These are phyloP conservation scores for Leccinum pellstonianum DNA, from an alignment of 768 basidiomycete species.

Conservation along the genomic window DNA sequence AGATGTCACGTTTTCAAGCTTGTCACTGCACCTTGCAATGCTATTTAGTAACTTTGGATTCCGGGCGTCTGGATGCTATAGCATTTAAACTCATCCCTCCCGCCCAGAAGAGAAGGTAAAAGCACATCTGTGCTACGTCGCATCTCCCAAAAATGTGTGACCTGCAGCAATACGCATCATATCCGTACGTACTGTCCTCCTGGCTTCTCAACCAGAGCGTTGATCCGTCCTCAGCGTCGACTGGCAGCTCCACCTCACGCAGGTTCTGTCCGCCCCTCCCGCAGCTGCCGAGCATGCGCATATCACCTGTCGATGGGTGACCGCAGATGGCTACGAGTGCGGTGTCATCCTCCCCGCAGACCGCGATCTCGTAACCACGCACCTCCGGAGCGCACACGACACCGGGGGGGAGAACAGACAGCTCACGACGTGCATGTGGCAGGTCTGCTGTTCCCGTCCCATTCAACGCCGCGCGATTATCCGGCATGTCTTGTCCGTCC, in stretches of 20 bases:
- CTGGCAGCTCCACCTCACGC: not conserved
- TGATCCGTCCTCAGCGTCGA: not conserved
- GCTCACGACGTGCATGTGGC: not conserved
- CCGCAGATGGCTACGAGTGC: not conserved
- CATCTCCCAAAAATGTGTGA: not conserved
- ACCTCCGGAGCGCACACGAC: conserved; percentile 2
- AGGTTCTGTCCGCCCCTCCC: not conserved
- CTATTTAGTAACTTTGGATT: not conserved
- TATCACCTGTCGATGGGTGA: not conserved
- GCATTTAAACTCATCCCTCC: not conserved
- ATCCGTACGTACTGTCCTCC: not conserved
- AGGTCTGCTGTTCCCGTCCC: not conserved
- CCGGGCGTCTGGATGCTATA: not conserved
- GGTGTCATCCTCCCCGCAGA: not conserved
- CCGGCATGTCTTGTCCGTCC: conserved; percentile 2
- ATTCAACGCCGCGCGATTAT: conserved; percentile 1
- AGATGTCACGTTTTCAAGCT: not conserved
- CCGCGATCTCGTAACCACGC: not conserved
- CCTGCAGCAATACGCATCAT: not conserved
- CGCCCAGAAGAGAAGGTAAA: too few species aligned
- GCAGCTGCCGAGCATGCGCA: not conserved
- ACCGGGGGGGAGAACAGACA: not conserved
- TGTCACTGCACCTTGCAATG: not conserved
- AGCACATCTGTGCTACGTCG: not conserved
- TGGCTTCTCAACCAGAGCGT: too few species aligned